A percentile compares a stretch with the other conserved stretches of the same genome.
Evolutionary conservation across 2,329 filamentous ascomycete species (phyloP).

Genomic region (Blastomyces gilchristii): DNA sequence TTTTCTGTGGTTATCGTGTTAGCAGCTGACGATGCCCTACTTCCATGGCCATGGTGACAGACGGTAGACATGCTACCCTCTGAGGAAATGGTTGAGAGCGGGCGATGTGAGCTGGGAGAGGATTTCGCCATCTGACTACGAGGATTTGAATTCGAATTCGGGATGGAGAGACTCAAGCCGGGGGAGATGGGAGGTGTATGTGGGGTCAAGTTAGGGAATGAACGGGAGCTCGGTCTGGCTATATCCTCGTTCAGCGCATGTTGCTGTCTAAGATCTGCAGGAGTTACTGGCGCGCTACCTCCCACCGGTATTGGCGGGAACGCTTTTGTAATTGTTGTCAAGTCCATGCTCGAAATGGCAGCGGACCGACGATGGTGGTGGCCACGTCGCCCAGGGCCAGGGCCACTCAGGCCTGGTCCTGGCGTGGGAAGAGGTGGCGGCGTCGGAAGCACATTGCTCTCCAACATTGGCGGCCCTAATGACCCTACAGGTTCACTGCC

Average conservation of each 20-base stretch:
- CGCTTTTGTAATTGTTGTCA: conserved; percentile 46
- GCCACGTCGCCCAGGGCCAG: conserved; percentile 50
- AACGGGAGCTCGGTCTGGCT: conserved; percentile 27
- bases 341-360: conserved; percentile 74
- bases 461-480: conserved; percentile 55
- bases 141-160: conserved; percentile 10
- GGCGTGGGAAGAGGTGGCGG: conserved; percentile 29
- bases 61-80: conserved; percentile 65
- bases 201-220: conserved; percentile 23
- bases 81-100: conserved; percentile 72
- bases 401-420: conserved; percentile 32
- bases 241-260: conserved; percentile 22
- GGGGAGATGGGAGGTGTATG: conserved; percentile 29
- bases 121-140: conserved; percentile 9
- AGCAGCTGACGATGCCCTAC: conserved; percentile 33
- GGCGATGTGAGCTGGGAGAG: conserved; percentile 55
- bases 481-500: conserved; percentile 50
- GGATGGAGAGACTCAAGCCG: conserved; percentile 4
- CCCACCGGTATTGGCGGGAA: conserved; percentile 36
- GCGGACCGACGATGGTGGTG: conserved; percentile 72
- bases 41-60: conserved; percentile 58
- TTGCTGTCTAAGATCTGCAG: conserved; percentile 32
- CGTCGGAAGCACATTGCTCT: conserved; percentile 48
- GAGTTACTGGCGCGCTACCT: conserved; percentile 50
- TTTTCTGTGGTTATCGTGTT: conserved; percentile 13